Conservation (phyloP, 2,329 filamentous ascomycete genomes). For the Claviceps africana region DNA sequence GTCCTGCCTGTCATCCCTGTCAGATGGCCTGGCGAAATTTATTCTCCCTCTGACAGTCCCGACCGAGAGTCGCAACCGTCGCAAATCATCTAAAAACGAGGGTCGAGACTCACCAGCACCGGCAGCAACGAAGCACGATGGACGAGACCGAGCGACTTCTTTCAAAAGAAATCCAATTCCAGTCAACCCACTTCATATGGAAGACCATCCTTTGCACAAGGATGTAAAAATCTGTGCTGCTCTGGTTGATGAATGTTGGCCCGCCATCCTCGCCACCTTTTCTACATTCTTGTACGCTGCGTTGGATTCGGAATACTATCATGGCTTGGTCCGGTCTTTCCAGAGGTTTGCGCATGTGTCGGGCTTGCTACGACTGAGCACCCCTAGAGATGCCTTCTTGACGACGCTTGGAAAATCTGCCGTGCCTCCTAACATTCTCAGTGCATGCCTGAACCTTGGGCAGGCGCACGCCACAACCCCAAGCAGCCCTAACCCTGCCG, state of each 20-base stretch:
- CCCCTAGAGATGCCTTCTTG: conserved; percentile 84
- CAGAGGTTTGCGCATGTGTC: conserved; percentile 94
- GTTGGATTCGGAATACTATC: conserved; percentile 86
- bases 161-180: conserved; percentile 66
- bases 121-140: conserved; percentile 15
- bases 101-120: conserved; percentile 28
- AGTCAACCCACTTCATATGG: conserved; percentile 66
- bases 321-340: conserved; percentile 78
- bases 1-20: conserved; percentile 77
- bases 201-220: conserved; percentile 54
- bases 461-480: conserved; percentile 28
- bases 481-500: conserved; percentile 31
- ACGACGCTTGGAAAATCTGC: conserved; percentile 89
- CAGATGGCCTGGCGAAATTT: conserved; percentile 85
- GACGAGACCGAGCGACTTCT: conserved; percentile 47
- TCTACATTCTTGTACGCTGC: conserved; percentile 91
- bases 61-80: conserved; percentile 45
- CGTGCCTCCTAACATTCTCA: conserved; percentile 66
- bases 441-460: conserved; percentile 41
- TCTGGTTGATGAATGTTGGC: conserved; percentile 89
- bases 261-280: conserved; percentile 82
- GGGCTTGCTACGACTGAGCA: conserved; percentile 68
- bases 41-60: conserved; percentile 83
- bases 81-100: conserved; percentile 32
- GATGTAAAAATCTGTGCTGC: conserved; percentile 66